Evolutionary conservation across 179 eudicot species (phyloP), one percentile per base, ranked within the genome.

Genomic region (Heliamphora ciliata): DNA sequence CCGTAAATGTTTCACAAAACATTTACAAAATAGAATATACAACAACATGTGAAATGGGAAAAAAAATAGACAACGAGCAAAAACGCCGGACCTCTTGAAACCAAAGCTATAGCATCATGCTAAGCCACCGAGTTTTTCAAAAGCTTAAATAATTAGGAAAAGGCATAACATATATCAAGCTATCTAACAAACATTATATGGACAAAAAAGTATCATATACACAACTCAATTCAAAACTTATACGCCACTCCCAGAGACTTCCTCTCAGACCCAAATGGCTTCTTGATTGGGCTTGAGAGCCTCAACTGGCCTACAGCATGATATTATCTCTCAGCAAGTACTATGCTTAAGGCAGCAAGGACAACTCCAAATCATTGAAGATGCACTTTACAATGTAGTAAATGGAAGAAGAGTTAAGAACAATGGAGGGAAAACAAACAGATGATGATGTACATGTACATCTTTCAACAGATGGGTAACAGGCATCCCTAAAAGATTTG

Each of bases 381-480:
- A 59, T 40, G 51, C 79, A 58, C 67, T 15, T 76, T 40, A 8
- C 66, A 31, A 47, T n/a, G 10, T 76, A 24, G 79, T 52, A 44
- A 56, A 13, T 13, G 52, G 67, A 50, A 14, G 61, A 24, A 44
- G 8, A 59, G 9, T 6, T 15, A 76, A 76, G 54, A 76, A 76
- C 31, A 15, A 60, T 54, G 56, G 40, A 77, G 80, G 18, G 31
- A 14, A 77, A 46, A 31, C 40, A 31, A 31, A 31, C 40, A 31
- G 40, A 31, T 31, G 40, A 31, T 31, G 40, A 55, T 40, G 54
- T n/a, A 77, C 24, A 78, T 6, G 44, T 44, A 61, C 44, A 78
- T 78, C 70, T 70, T 78, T 63, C 79, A 77, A 77, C 54, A 52
- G 6, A 18, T n/a, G 9, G 52, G 21, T 58, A 76, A 76, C 46